A percentile compares a stretch with the other conserved stretches of the same genome.
phyloP scores from a whole-genome alignment of 2,329 filamentous ascomycete genomes.

The Trichophyton simii region DNA sequence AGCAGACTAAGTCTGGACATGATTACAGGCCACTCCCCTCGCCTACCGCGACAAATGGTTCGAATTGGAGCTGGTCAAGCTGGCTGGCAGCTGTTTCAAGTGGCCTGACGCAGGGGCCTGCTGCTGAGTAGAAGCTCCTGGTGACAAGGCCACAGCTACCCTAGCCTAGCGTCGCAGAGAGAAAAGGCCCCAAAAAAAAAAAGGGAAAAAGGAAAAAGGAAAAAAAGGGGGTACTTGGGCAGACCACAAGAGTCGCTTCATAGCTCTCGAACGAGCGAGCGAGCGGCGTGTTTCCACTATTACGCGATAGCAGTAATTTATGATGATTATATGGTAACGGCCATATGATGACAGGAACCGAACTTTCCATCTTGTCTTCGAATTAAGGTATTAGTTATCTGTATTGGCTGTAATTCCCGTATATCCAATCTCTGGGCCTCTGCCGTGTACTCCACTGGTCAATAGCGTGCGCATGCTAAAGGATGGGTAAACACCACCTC shows the following conservation, averaged over 20 bases:
- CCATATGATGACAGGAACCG: background rate
- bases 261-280: background rate
- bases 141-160: conserved; percentile 7
- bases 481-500: background rate
- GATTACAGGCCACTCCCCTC: background rate
- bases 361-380: background rate
- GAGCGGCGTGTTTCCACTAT: conserved; percentile 3
- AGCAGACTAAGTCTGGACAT: too few relatives aligned
- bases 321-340: background rate
- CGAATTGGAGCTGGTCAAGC: too few relatives aligned
- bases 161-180: conserved; percentile 1
- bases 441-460: background rate
- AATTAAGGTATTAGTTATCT: too few relatives aligned
- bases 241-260: too few relatives aligned
- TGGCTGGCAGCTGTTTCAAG: background rate
- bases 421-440: too few relatives aligned
- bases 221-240: too few relatives aligned
- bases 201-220: background rate
- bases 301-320: conserved; percentile 3
- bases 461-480: background rate
- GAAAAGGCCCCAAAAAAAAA: background rate
- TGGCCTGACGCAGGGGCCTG: background rate
- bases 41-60: background rate
- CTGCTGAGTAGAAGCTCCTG: background rate
- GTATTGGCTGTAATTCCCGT: background rate